A percentile compares a stretch with the other conserved stretches of the same genome.
These are phyloP conservation scores for Hymenochaete sp. DNA, from an alignment of 1,284 basidiomycete species.

Conservation along the genomic window DNA sequence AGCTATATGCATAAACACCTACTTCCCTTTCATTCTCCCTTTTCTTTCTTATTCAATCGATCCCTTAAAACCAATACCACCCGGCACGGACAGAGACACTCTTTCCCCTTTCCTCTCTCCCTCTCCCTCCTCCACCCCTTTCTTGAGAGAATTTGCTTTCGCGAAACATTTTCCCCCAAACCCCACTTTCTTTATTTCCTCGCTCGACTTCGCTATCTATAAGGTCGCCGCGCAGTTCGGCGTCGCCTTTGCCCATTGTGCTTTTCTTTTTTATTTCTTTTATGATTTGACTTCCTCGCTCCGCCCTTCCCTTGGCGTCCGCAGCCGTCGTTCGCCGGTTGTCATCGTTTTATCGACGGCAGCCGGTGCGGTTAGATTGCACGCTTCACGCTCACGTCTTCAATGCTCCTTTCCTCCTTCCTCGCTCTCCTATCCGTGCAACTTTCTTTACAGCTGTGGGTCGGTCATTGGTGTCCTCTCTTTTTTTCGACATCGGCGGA, in stretches of 20 bases:
- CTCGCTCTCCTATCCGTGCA: neutral
- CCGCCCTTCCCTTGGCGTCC: too few species aligned
- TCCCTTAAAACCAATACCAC: neutral
- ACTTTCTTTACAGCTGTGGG: neutral
- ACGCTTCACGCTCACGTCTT: too few species aligned
- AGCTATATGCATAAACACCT: neutral
- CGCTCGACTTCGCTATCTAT: conserved; percentile 8
- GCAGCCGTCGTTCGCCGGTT: too few species aligned
- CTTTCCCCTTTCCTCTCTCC: neutral
- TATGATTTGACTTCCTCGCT: neutral
- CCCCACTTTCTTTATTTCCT: neutral
- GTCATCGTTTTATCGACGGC: too few species aligned
- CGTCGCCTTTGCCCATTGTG: conserved; percentile 3
- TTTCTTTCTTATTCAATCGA: neutral
- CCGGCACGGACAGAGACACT: neutral
- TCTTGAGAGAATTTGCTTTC: neutral
- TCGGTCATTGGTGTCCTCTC: neutral
- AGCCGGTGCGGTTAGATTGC: too few species aligned
- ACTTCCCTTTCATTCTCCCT: conserved; percentile 7
- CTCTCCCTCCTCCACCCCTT: neutral
- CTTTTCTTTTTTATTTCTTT: neutral
- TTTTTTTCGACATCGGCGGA: too few species aligned
- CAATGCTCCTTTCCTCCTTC: neutral
- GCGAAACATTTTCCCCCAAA: neutral
- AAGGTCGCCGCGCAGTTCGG: conserved; percentile 16